Evolutionary conservation across 73 alveolate genomes (phyloP).

Genomic region (Breviolum minutum): DNA sequence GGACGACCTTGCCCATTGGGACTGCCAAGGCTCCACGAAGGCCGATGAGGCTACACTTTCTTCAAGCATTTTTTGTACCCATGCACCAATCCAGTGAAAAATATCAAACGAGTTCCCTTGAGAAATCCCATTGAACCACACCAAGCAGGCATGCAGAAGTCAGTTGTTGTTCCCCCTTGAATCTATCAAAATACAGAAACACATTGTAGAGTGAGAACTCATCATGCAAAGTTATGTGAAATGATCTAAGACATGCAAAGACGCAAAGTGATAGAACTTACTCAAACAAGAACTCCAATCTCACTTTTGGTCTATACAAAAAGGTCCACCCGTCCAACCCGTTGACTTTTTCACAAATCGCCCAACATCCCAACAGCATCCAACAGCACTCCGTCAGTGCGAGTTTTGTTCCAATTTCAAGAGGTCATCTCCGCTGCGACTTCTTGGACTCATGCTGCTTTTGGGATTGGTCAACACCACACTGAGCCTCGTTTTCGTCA

Average conservation of each 20-base stretch:
- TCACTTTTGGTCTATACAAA: not conserved
- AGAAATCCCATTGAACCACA: constrained; percentile 19
- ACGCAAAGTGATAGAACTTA: not conserved
- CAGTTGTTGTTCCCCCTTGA: not conserved
- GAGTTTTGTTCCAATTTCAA: constrained; percentile 26
- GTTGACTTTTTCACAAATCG: no score
- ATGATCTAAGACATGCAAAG: no score
- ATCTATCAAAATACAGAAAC: not conserved
- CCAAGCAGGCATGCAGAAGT: not conserved
- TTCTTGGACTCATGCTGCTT: constrained; percentile 68
- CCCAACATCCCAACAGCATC: not conserved
- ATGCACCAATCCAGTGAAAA: not conserved
- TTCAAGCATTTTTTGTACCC: not conserved
- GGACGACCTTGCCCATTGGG: constrained; percentile 58
- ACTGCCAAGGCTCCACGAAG: not conserved
- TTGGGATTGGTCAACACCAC: constrained; percentile 56
- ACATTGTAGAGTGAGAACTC: not conserved
- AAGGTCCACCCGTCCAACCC: not conserved
- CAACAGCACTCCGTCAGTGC: not conserved
- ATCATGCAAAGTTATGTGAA: no score
- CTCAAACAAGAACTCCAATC: not conserved
- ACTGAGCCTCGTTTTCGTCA: constrained; percentile 57
- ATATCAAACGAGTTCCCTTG: not conserved
- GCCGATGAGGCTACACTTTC: not conserved
- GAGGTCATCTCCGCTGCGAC: not conserved